Percentiles rank a stretch among this genome's conserved stretches.
Evolutionary conservation across 306 rosid genomes (phyloP).

Genomic region (Fagus crenata): DNA sequence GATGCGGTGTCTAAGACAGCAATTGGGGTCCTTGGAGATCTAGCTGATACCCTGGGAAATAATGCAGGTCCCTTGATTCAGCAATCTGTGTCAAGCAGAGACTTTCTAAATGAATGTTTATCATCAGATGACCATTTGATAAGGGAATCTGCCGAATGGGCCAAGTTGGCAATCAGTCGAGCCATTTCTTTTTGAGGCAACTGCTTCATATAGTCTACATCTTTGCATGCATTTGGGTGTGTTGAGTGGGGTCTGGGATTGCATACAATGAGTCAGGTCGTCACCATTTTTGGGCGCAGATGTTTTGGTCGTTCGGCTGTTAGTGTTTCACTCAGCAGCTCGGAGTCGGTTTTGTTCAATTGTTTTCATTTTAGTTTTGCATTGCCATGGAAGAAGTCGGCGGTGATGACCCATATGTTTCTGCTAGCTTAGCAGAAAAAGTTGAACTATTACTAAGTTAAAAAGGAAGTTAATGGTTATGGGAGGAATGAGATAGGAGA

Average conservation of each 20-base stretch:
- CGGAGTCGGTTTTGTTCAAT: slow-evolving; percentile 42
- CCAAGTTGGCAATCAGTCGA: slow-evolving; percentile 78
- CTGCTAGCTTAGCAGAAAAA: slow-evolving; percentile 81
- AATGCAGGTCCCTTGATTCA: slow-evolving; percentile 72
- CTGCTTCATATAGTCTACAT: slow-evolving; percentile 39
- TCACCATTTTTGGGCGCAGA: slow-evolving; percentile 70
- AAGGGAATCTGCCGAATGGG: slow-evolving; percentile 95
- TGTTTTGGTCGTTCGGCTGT: slow-evolving; percentile 46
- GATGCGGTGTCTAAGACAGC: slow-evolving; percentile 82
- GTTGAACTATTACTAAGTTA: slow-evolving; percentile 27
- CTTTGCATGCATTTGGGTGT: slow-evolving; percentile 81
- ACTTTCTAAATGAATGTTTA: slow-evolving; percentile 80
- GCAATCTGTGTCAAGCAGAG: slow-evolving; percentile 86
- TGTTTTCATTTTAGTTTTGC: slow-evolving; percentile 44
- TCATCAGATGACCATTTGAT: slow-evolving; percentile 74
- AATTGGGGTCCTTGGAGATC: slow-evolving; percentile 89
- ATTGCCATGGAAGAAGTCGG: slow-evolving; percentile 57
- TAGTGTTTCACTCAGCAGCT: slow-evolving; percentile 51
- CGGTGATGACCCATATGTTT: slow-evolving; percentile 52
- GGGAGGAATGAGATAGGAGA: slow-evolving; percentile 33
- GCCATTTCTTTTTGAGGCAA: slow-evolving; percentile 70
- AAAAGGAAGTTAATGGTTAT: slow-evolving; percentile 33
- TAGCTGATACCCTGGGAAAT: slow-evolving; percentile 81
- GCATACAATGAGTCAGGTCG: slow-evolving; percentile 84
- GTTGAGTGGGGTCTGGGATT: slow-evolving; percentile 67